Conservation (phyloP, 805 yeast genomes). For the Saccharomycopsis olivae region DNA sequence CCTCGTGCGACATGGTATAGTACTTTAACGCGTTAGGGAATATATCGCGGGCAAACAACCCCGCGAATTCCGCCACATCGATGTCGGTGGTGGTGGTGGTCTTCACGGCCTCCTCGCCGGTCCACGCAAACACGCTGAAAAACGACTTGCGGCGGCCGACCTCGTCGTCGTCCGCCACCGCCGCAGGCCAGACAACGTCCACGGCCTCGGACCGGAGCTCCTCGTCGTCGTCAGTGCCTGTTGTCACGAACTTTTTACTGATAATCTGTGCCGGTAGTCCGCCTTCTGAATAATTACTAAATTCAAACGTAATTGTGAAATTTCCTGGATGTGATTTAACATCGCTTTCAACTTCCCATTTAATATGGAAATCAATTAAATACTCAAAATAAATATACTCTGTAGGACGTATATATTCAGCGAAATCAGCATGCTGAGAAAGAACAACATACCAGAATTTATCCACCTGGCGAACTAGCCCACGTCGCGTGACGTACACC, state of each 20-base stretch:
- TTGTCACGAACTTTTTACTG: conserved; percentile 44
- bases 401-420: conserved; percentile 64
- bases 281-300: conserved; percentile 32
- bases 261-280: conserved; percentile 44
- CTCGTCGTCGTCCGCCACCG: not conserved
- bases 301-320: conserved; percentile 50
- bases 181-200: conserved; percentile 54
- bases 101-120: conserved; percentile 49
- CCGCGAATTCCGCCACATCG: conserved; percentile 57
- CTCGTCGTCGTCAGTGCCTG: conserved; percentile 20
- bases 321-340: not conserved
- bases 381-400: conserved; percentile 69
- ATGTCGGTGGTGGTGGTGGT: conserved; percentile 57
- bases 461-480: conserved; percentile 43
- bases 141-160: conserved; percentile 54
- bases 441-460: conserved; percentile 83
- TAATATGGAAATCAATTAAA: conserved; percentile 53
- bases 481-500: conserved; percentile 48
- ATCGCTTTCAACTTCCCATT: conserved; percentile 27
- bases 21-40: conserved; percentile 80
- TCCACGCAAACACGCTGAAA: conserved; percentile 83
- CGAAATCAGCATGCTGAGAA: conserved; percentile 76
- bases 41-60: conserved; percentile 63
- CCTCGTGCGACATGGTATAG: conserved; percentile 63
- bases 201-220: conserved; percentile 41